phyloP scores from a whole-genome alignment of 768 basidiomycete genomes.

The Hygrocybe coccinea region DNA sequence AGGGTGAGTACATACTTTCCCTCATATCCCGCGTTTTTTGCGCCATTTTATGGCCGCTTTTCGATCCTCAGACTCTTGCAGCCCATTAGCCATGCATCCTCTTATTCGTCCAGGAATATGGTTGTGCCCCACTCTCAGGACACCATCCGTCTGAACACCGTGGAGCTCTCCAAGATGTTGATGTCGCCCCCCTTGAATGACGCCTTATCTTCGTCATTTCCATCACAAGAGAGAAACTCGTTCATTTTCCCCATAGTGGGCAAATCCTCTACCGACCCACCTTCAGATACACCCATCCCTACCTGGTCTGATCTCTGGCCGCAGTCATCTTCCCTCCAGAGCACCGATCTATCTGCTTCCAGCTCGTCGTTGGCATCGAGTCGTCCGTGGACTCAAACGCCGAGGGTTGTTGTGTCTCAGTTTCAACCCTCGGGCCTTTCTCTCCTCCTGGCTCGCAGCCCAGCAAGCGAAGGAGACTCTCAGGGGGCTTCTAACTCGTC shows the following conservation, averaged over 20 bases:
- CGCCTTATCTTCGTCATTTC: neutral
- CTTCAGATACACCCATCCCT: neutral
- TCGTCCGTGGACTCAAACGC: conserved; percentile 14
- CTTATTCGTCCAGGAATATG: conserved; percentile 11
- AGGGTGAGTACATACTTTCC: conserved; percentile 37
- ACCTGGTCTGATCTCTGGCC: neutral
- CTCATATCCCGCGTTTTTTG: conserved; percentile 7
- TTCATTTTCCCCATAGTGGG: conserved; percentile 8
- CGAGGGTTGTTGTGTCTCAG: conserved; percentile 9
- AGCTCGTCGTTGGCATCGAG: conserved; percentile 11
- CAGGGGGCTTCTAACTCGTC: neutral
- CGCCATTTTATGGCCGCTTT: conserved; percentile 5
- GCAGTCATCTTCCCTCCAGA: neutral
- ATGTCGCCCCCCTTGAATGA: conserved; percentile 27
- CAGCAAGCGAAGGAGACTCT: conserved; percentile 10
- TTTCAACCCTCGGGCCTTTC: conserved; percentile 37
- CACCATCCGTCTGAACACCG: conserved; percentile 60
- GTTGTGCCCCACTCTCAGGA: conserved; percentile 49
- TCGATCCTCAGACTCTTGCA: conserved; percentile 13
- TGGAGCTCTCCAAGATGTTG: conserved; percentile 57
- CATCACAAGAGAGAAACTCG: neutral
- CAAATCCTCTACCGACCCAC: neutral
- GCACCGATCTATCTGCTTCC: neutral
- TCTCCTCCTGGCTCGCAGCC: conserved; percentile 26
- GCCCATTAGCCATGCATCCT: conserved; percentile 10